Conservation (phyloP, 2,329 filamentous ascomycete genomes). For the Fusarium nematophilum region DNA sequence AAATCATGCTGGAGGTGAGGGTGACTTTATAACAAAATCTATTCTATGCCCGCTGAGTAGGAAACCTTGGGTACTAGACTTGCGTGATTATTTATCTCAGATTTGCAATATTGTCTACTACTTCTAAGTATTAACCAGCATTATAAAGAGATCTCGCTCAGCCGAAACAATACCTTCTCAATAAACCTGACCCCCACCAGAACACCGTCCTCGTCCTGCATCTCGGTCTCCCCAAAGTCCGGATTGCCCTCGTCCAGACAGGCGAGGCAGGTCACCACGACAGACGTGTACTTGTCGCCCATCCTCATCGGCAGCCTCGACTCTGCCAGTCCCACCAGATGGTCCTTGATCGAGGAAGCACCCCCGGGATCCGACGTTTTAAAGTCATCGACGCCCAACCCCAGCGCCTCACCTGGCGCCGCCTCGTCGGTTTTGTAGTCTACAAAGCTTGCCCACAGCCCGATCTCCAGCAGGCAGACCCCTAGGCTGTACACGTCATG, state of each 20-base stretch:
- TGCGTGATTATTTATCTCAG: no score
- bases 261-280: conserved; percentile 49
- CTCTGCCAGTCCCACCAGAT: background rate
- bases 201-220: conserved; percentile 46
- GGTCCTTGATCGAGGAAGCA: background rate
- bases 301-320: conserved; percentile 23
- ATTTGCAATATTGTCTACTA: no score
- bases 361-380: background rate
- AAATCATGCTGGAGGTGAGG: no score
- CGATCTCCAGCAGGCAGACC: conserved; percentile 64
- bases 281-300: conserved; percentile 45
- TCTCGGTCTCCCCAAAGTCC: conserved; percentile 43
- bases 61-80: no score
- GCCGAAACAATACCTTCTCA: no score
- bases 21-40: no score
- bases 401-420: background rate
- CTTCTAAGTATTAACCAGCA: no score
- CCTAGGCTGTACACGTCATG: conserved; percentile 68
- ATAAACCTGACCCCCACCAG: conserved; percentile 44
- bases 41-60: no score
- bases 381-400: background rate
- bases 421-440: conserved; percentile 25
- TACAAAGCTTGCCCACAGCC: conserved; percentile 55
- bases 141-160: no score
- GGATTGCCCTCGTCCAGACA: conserved; percentile 47